Base-by-base conservation (phyloP, 495 filamentous ascomycete species). In the Neurospora tetraspora region DNA sequence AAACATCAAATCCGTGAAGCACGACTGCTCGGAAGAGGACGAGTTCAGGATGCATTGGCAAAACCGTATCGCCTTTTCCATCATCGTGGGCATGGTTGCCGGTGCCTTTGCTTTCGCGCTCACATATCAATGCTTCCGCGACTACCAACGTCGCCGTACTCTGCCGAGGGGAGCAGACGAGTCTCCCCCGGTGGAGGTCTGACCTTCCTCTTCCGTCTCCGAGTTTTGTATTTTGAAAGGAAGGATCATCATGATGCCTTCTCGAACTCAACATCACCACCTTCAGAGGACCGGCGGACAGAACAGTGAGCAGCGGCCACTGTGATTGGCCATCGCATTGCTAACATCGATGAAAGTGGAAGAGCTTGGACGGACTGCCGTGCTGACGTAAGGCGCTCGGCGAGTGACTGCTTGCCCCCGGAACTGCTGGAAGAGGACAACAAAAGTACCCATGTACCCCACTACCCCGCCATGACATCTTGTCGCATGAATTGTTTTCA, bases 61-160 rank as follows among this genome's bases (percentile, higher is more conserved):
- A 16, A 71, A 42, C 61, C 53, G 73, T 14, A 45, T 70, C 5
- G 39, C 74, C 14, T 75, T 71, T 39, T 73, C 73, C 9, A 9
- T 76, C 31, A 74, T 72, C 5, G 47, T 74, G 9, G 75, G 73
- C 59, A 36, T 73, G 14, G 36, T 72, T 0, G 70, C 70, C 11
- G 73, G 73, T 7, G 73, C 70, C 20, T 23, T 76, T 20, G 71
- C 61, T 6, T 76, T 76, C 43, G 45, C 40, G 36, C 16, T 75
- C 20, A 73, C 71, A 18, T 76, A 70, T 39, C 68, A 68, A 18
- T 31, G 71, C 7, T 71, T 65, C 18, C 70, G 37, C 18, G 39
- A 43, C 7, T 39, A n/a, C 9, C 34, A 31, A 9, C 69, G 69
- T n/a, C 39, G 69, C 39, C 27, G 39, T 70, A 39, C 27, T 20